Conservation (phyloP, 116 monocot species). For the Papilionanthe hybrid region DNA sequence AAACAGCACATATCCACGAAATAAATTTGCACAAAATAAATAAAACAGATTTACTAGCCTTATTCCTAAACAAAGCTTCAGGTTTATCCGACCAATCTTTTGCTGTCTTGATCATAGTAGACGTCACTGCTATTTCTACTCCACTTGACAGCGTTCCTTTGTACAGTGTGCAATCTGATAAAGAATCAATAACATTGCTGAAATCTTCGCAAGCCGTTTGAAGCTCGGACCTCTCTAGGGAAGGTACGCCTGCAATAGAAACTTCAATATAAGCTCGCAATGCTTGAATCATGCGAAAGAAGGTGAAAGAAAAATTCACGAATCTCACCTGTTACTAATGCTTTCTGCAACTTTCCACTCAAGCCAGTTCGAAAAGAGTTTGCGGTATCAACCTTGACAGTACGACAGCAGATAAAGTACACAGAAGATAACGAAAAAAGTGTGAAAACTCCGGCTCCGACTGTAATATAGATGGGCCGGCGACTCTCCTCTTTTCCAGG, state of each 20-base stretch:
- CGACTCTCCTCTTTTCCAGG: not conserved
- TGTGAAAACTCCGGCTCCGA: constrained; percentile 13
- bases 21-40: not conserved
- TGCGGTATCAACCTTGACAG: constrained; percentile 33
- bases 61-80: constrained; percentile 46
- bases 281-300: not conserved
- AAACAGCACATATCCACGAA: not conserved
- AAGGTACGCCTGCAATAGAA: constrained; percentile 33
- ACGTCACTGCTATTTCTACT: constrained; percentile 51
- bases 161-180: constrained; percentile 32
- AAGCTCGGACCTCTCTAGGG: constrained; percentile 39
- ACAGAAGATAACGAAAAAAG: constrained; percentile 19
- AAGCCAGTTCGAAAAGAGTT: constrained; percentile 66
- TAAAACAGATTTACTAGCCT: constrained; percentile 24
- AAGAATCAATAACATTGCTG: constrained; percentile 48
- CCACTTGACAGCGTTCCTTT: constrained; percentile 61
- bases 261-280: not conserved
- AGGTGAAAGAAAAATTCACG: not conserved
- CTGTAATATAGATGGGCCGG: constrained; percentile 10
- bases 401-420: constrained; percentile 21
- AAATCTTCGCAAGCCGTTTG: constrained; percentile 53
- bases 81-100: constrained; percentile 48
- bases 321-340: constrained; percentile 67
- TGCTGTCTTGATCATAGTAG: constrained; percentile 23
- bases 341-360: constrained; percentile 85